phyloP scores from a whole-genome alignment of 2,329 filamentous ascomycete genomes.

The Cercospora sojina region DNA sequence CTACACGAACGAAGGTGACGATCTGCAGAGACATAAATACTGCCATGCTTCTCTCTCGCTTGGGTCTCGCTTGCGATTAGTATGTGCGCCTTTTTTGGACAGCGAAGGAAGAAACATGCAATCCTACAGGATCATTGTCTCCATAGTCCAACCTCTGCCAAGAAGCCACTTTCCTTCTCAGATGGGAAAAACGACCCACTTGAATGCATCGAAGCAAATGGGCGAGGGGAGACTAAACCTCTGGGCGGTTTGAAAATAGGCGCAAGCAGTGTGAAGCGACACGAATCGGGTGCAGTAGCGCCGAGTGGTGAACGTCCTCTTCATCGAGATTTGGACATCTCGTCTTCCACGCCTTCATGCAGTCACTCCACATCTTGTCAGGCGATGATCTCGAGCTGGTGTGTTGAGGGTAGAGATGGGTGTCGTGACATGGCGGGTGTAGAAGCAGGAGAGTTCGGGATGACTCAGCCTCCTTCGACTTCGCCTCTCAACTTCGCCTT shows the following conservation, averaged over 20 bases:
- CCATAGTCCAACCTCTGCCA: not conserved
- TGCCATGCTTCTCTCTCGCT: not conserved
- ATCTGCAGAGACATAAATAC: not conserved
- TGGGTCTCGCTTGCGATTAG: not conserved
- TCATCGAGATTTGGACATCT: not conserved
- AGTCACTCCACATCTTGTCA: not conserved
- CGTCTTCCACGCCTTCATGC: not conserved
- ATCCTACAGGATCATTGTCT: conserved; percentile 1
- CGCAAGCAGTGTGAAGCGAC: not conserved
- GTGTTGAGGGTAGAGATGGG: not conserved
- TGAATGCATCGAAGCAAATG: not conserved
- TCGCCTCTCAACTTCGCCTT: conserved; percentile 7
- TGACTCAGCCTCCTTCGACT: conserved; percentile 5
- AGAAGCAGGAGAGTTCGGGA: not conserved
- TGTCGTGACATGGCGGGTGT: not conserved
- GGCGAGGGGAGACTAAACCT: not conserved
- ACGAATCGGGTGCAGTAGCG: not conserved
- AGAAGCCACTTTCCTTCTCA: not conserved
- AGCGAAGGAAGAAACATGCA: not conserved
- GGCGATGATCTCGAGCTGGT: not conserved
- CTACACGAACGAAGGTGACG: not conserved
- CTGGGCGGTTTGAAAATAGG: not conserved
- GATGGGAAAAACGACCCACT: not conserved
- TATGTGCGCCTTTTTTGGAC: not conserved
- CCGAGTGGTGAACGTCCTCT: not conserved